phyloP scores from a whole-genome alignment of 1,284 basidiomycete genomes.

The Cystobasidium sp. region DNA sequence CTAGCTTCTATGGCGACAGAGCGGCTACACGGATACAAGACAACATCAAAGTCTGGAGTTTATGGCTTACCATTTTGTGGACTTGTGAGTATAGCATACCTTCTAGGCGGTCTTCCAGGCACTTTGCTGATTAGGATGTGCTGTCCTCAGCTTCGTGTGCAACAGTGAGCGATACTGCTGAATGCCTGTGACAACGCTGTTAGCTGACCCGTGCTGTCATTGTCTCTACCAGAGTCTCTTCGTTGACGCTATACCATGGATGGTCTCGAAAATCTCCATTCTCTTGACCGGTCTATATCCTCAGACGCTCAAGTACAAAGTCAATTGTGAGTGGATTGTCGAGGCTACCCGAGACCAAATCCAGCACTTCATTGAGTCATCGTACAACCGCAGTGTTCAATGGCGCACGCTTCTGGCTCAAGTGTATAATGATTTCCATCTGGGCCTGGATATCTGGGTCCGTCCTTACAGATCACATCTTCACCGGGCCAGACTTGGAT shows the following conservation, averaged over 20 bases:
- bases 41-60: constrained; percentile 60
- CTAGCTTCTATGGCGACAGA: constrained; percentile 64
- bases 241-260: background rate
- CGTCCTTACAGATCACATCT: constrained; percentile 23
- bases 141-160: background rate
- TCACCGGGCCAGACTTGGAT: constrained; percentile 9
- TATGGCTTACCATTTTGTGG: constrained; percentile 74
- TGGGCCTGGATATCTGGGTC: constrained; percentile 37
- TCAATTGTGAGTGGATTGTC: constrained; percentile 6
- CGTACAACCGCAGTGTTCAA: constrained; percentile 9
- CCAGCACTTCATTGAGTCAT: background rate
- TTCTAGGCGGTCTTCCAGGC: background rate
- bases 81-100: constrained; percentile 67
- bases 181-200: no score
- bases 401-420: constrained; percentile 35
- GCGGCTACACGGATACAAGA: constrained; percentile 64
- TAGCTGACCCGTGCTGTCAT: background rate
- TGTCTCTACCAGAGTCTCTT: background rate
- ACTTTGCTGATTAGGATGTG: background rate
- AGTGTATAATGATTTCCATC: constrained; percentile 11
- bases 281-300: constrained; percentile 33
- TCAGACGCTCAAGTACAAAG: constrained; percentile 1
- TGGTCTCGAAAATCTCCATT: constrained; percentile 7
- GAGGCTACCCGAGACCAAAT: no score
- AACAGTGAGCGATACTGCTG: no score